Base-by-base conservation (phyloP, 306 rosid genomes). In the Ormosia semicastrata region DNA sequence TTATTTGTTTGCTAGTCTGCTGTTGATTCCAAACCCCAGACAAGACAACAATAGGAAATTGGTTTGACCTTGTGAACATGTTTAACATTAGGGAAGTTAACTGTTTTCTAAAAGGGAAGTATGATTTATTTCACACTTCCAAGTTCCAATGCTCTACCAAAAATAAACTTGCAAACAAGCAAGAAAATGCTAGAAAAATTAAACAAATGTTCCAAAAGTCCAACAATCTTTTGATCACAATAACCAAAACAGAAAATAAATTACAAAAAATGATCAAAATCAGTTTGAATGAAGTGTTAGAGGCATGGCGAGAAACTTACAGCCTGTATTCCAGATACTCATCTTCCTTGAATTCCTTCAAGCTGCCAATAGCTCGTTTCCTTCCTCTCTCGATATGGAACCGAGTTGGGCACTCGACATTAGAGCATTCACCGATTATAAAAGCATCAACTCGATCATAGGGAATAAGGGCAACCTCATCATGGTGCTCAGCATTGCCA, bases 381-480 rank as follows among this genome's bases (percentile, higher is more conserved):
- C 95, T 79, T 67, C 88, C 95, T 83, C 96, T 83, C 81, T 95
- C 99, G 18, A 93, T 89, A 77, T 93, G 99, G 82, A 95, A 95
- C 24, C 92, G 86, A 1, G 99, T 92, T 3, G 99, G 98, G 86
- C 89, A 90, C 84, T 90, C 95, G 2, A 93, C 86, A 81, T 86
- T 95, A 53, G 90, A 86, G 89, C 96, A 87, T 86, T 95, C 99
- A 14, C 99, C 99, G 14, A 92, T 83, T 79, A 95, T 93, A 77
- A 95, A 95, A 13, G 89, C 91, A 85, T 95, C 99, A 44, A 92
- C 98, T 66, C 98, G 89, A 7, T 89, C 95, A 64, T 87, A 93
- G 67, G 97, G 99, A 81, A 95, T 93, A 66, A 93, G 92, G 15
- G 97, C 98, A 78, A 89, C 99, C 24, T 89, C 96, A 76, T 95